Base-by-base conservation (phyloP, 2,329 filamentous ascomycete species). In the Drechslera avenae region DNA sequence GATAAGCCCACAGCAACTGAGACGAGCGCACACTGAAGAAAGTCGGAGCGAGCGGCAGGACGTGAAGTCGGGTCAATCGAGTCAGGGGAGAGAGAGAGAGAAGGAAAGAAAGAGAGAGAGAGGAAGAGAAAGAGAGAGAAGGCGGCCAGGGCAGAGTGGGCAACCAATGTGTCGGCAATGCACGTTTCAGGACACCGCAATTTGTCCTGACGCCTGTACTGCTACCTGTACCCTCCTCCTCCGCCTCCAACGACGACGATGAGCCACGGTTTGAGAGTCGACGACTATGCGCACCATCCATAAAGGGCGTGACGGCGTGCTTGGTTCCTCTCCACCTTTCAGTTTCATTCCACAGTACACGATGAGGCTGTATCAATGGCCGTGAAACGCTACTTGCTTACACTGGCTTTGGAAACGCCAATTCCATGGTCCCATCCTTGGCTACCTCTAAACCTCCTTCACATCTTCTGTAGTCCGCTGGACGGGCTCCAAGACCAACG, bases 141-240 rank as follows among this genome's bases (percentile, higher is more conserved):
- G 49, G 52, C 37, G 51, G 26, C 34, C 45, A 26, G 30, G 33
- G 49, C 49, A 56, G 26, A 52, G 45, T 52, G 37, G 39, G 44
- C 46, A 52, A 32, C 50, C 46, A 52, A 51, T 43, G 44, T 55
- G 44, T 44, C 45, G 50, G 50, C 56, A 52, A 43, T 51, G 50
- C 45, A 55, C 54, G 62, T 62, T 65, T 60, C 60, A 60, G 50
- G 55, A 62, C 62, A 57, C 56, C 48, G 54, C 53, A 63, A 62
- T 56, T 62, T 56, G 53, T 57, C 54, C 44, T 54, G 37, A 47
- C 45, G 49, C 42, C 35, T 42, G 54, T 54, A 57, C 54, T 55
- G 56, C 57, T 54, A 50, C 54, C 21, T 28, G 26, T 28, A 28
- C 26, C 26, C 26, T 47, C 32, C n/a, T n/a, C n/a, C n/a, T 42